Evolutionary conservation across 2,329 filamentous ascomycete species (phyloP).

Genomic region (Pyricularia pennisetigena): DNA sequence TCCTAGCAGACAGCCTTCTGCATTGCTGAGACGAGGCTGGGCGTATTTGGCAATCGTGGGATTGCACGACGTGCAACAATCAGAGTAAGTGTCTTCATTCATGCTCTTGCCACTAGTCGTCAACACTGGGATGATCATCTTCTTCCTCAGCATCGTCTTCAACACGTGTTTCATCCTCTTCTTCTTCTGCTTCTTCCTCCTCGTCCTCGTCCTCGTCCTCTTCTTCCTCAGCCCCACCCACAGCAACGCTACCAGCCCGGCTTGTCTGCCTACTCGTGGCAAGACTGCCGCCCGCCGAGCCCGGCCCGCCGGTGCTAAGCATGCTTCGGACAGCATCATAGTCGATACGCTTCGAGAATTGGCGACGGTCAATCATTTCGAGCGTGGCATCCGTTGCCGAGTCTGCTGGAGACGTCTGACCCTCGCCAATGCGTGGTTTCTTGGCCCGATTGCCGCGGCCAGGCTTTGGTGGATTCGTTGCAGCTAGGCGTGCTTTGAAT

Average conservation of each 20-base stretch:
- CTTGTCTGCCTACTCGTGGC: conserved; percentile 22
- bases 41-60: background rate
- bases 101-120: background rate
- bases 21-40: background rate
- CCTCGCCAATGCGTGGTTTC: conserved; percentile 51
- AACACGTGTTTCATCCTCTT: conserved; percentile 7
- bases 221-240: background rate
- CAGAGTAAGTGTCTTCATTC: background rate
- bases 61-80: background rate
- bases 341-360: conserved; percentile 66
- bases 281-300: conserved; percentile 38
- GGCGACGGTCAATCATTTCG: conserved; percentile 56
- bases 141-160: conserved; percentile 7
- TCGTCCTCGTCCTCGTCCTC: conserved; percentile 5
- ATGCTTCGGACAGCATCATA: conserved; percentile 54
- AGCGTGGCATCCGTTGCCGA: conserved; percentile 62
- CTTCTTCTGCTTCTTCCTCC: conserved; percentile 9
- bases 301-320: conserved; percentile 36
- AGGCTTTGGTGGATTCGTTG: conserved; percentile 14
- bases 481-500: conserved; percentile 57
- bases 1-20: background rate
- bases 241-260: conserved; percentile 20
- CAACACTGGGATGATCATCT: conserved; percentile 9
- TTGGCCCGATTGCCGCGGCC: conserved; percentile 38
- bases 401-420: conserved; percentile 56